Evolutionary conservation across 805 yeast genomes (phyloP).

Genomic region (Barnettozyma populi): DNA sequence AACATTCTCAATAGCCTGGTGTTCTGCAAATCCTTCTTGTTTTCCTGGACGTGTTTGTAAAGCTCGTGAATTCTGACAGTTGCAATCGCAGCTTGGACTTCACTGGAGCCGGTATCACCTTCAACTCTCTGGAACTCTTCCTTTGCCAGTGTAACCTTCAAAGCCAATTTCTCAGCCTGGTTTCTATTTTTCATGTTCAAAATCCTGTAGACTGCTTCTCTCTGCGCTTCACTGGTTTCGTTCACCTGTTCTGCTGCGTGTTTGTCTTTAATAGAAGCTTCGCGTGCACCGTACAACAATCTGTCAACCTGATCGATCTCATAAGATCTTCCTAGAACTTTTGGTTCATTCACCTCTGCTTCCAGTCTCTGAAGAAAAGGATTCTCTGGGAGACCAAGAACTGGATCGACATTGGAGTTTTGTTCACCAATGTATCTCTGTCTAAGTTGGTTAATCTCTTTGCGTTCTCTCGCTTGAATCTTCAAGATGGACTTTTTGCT

Average conservation of each 20-base stretch:
- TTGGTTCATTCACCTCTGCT: constrained; percentile 62
- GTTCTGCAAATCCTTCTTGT: constrained; percentile 68
- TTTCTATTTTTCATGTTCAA: constrained; percentile 68
- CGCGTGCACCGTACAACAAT: constrained; percentile 71
- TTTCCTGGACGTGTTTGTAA: constrained; percentile 63
- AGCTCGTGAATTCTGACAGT: constrained; percentile 76
- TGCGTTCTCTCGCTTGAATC: constrained; percentile 22
- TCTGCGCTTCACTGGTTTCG: constrained; percentile 49
- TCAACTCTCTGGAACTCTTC: constrained; percentile 76
- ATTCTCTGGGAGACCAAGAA: constrained; percentile 63
- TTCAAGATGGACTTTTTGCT: constrained; percentile 22
- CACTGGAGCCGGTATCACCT: constrained; percentile 93
- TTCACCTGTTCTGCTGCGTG: constrained; percentile 20
- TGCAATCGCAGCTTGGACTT: constrained; percentile 90
- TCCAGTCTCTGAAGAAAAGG: constrained; percentile 65
- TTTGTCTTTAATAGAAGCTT: constrained; percentile 39
- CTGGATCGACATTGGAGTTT: constrained; percentile 56
- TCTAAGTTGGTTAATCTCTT: constrained; percentile 23
- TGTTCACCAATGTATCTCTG: constrained; percentile 24
- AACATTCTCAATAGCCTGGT: constrained; percentile 70
- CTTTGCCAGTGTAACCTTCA: constrained; percentile 60
- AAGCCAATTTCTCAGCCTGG: constrained; percentile 48
- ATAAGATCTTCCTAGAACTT: constrained; percentile 55
- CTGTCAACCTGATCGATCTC: constrained; percentile 64
- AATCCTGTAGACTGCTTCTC: constrained; percentile 65